Conservation (phyloP, 768 basidiomycete genomes). For the Xanthoconium purpureum region DNA sequence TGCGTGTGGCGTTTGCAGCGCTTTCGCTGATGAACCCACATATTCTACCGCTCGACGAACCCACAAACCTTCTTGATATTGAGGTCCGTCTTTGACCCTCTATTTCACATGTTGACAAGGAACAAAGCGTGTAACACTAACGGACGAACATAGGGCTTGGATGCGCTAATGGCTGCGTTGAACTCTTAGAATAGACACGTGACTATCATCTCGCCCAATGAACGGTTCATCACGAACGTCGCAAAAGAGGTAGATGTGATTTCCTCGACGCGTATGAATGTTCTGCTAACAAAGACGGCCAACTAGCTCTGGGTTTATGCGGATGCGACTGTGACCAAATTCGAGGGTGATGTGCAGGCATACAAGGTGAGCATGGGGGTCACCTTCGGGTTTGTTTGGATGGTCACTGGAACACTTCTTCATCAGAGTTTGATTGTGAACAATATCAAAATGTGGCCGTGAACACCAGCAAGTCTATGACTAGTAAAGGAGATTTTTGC, state of each 20-base stretch:
- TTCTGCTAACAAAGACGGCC: slow-evolving; percentile 1
- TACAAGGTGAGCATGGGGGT: slow-evolving; percentile 66
- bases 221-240: slow-evolving; percentile 89
- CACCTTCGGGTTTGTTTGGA: not conserved
- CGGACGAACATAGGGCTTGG: slow-evolving; percentile 70
- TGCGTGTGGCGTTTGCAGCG: slow-evolving; percentile 88
- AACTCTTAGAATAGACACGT: slow-evolving; percentile 86
- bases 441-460: slow-evolving; percentile 61
- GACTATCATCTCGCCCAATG: slow-evolving; percentile 93
- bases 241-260: slow-evolving; percentile 61
- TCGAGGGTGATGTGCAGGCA: slow-evolving; percentile 83
- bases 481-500: no score
- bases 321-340: slow-evolving; percentile 76
- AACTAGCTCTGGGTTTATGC: slow-evolving; percentile 89
- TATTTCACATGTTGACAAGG: not conserved
- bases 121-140: not conserved
- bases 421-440: slow-evolving; percentile 69
- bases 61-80: slow-evolving; percentile 95
- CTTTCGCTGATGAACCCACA: slow-evolving; percentile 88
- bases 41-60: slow-evolving; percentile 93
- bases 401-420: not conserved
- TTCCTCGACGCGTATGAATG: not conserved
- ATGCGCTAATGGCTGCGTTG: slow-evolving; percentile 86
- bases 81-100: slow-evolving; percentile 49
- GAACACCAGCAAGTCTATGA: not conserved